phyloP scores from a whole-genome alignment of 2,329 filamentous ascomycete genomes.

The Pestalotiopsis sp. region DNA sequence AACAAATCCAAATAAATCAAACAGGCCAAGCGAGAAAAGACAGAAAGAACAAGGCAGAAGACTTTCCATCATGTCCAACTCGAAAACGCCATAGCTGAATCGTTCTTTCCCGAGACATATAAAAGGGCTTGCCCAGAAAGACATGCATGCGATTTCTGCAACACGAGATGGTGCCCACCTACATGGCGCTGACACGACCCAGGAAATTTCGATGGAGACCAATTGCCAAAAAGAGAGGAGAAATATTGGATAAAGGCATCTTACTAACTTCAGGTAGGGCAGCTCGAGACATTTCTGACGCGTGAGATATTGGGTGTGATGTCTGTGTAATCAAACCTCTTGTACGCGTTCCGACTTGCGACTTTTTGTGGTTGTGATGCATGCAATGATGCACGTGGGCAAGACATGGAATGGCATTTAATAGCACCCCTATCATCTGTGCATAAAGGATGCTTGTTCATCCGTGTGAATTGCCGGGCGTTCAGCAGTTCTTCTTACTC shows the following conservation, averaged over 20 bases:
- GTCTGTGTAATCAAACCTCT: neutral
- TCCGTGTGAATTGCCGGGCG: neutral
- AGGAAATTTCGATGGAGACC: neutral
- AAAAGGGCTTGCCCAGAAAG: neutral
- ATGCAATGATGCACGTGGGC: neutral
- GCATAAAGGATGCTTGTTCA: neutral
- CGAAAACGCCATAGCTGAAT: neutral
- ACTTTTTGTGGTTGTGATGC: neutral
- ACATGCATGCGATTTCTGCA: neutral
- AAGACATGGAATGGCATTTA: neutral
- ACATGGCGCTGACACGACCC: neutral
- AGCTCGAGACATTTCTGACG: neutral
- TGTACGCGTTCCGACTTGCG: neutral
- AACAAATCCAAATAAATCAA: no score
- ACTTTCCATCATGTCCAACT: neutral
- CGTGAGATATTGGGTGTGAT: neutral
- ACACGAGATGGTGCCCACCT: neutral
- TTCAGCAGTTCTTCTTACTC: neutral
- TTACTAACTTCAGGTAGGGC: neutral
- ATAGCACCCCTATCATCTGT: neutral
- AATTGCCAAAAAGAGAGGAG: neutral
- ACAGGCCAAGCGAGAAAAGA: no score
- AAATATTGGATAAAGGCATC: neutral
- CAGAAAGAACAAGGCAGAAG: no score
- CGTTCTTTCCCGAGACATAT: neutral